Base-by-base conservation (phyloP, 2,329 filamentous ascomycete species). In the Cryphonectria nitschkei region DNA sequence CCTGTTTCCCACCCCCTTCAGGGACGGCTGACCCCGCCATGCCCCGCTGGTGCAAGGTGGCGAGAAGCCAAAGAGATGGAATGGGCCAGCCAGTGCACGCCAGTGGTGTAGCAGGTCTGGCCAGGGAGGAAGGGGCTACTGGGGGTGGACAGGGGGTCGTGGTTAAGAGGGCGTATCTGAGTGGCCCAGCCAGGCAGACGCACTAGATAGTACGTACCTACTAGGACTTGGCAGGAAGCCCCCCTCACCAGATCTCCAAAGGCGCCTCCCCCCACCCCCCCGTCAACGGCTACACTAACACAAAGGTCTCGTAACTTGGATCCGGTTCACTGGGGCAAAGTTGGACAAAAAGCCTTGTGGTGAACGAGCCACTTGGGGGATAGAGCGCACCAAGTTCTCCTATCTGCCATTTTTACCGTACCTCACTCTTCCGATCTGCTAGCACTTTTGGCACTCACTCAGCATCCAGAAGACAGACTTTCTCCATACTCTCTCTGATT, bases 11-110 rank as follows among this genome's bases (percentile, higher is more conserved):
- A 61, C 58, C 2, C 58, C 32, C 32, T 34, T 3, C 32, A 39
- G 32, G 34, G 19, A 22, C 46, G 32, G 58, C 58, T 61, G 58
- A 61, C 58, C 58, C 58, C 58, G 34, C 58, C 34, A 39, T 39
- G 58, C 34, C 54, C 54, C 14, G 26, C 54, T 32, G 54, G n/a
- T 22, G 54, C 3, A 32, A 6, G 26, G 54, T 58, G 26, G 29
- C 26, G 54, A 56, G n/a, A 56, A 50, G 46, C 22, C 46, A 2
- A 50, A 6, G 22, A 22, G 7, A 2, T n/a, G 46, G 2, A n/a
- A 3, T n/a, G 22, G 16, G 6, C 22, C 0, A 22, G 46, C 46
- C 46, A n/a, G 46, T 50, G 46, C 52, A 13, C 52, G 26, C 14
- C 54, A 8, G 26, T 8, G 54, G 54, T 58, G 54, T 58, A 3